Base-by-base conservation (phyloP, 495 filamentous ascomycete species). In the Lindgomyces ingoldianus region DNA sequence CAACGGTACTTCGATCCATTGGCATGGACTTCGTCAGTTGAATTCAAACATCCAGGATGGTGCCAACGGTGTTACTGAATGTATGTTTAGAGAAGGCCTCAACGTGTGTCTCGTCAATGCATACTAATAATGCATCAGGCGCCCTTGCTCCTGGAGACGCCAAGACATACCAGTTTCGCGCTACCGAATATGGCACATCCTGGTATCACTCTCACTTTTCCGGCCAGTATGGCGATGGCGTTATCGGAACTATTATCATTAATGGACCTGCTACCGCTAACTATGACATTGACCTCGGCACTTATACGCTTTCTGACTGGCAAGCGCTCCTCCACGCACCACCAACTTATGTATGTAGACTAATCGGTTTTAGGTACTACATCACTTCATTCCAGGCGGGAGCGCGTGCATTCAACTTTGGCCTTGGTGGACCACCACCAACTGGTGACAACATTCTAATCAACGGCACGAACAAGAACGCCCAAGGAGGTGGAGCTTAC, bases 151-250 rank as follows among this genome's bases (percentile, higher is more conserved):
- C 74, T 10, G 72, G 72, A 24, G 67, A 75, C 22, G 50, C 62
- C 10, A 74, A 70, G 58, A 71, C 61, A 1, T 77, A 77, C 55
- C 53, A 51, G 1, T 77, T 74, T 66, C 48, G 64, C 25, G 67
- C 66, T 8, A 74, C 72, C 14, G 74, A 77, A 62, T 75, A 69
- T 39, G 74, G 74, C 21, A 73, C 72, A 19, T 39, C 66, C 0
- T 77, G 74, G 74, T 77, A 74, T 62, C 74, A 77, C 59, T 72
- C 68, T 25, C 74, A 77, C 51, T 70, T 67, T 53, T 62, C 55
- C n/a, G 56, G 60, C 19, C 74, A 77, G 47, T 77, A 77, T 42
- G 74, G 74, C 42, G 74, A 77, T 39, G 74, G 74, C 36, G 69
- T 75, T 11, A 36, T 73, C 26, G 74, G 74, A 16, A 41, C 70